These are phyloP conservation scores for Ogataea polymorpha DNA, from an alignment of 805 yeast species.

Conservation along the genomic window DNA sequence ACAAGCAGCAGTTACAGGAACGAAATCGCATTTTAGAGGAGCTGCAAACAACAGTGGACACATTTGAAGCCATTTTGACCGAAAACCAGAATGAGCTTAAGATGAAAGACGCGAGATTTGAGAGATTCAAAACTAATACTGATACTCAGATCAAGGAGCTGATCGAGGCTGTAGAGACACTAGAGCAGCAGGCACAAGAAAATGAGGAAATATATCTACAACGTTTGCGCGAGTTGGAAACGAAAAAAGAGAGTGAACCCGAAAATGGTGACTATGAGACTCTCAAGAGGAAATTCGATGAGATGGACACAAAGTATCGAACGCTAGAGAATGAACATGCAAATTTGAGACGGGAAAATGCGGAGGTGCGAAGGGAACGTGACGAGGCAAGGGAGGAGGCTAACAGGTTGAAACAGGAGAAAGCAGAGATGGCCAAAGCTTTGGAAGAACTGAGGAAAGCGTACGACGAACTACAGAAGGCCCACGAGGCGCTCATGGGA, in stretches of 20 bases:
- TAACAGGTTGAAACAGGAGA: background rate
- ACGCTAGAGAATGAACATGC: constrained; percentile 6
- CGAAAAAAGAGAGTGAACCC: constrained; percentile 2
- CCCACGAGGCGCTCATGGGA: background rate
- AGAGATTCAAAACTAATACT: constrained; percentile 44
- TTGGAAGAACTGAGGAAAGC: background rate
- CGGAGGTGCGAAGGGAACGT: background rate
- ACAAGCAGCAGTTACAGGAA: constrained; percentile 37
- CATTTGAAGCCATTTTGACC: constrained; percentile 45
- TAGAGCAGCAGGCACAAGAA: constrained; percentile 54
- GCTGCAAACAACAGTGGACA: constrained; percentile 45
- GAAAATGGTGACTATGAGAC: background rate
- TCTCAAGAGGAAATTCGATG: background rate
- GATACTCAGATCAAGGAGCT: constrained; percentile 58
- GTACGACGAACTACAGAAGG: background rate
- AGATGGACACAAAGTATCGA: background rate
- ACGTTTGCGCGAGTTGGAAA: constrained; percentile 39
- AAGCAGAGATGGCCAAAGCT: background rate
- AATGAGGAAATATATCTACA: constrained; percentile 46
- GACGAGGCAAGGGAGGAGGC: background rate
- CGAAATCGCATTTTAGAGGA: constrained; percentile 46
- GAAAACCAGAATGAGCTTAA: constrained; percentile 43
- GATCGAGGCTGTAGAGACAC: constrained; percentile 52
- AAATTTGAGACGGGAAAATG: background rate
- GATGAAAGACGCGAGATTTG: constrained; percentile 44